Base-by-base conservation (phyloP, 1,139 yeast genomes). In the Protomyces inouyei region DNA sequence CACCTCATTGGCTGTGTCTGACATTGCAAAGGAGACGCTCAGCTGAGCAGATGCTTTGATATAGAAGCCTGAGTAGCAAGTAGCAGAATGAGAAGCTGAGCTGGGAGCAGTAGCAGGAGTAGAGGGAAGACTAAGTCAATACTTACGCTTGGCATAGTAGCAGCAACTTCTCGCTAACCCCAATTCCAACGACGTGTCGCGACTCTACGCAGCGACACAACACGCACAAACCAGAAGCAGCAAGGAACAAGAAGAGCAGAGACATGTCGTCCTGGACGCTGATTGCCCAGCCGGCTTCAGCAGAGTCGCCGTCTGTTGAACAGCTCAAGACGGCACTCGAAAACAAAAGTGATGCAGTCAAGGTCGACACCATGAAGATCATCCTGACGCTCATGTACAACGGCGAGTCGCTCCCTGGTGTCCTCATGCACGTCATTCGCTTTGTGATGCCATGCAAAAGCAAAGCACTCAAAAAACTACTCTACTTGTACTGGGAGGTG, bases 401-500 rank as follows among this genome's bases (percentile, higher is more conserved):
- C 73, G 97, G 98, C 38, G 96, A 93, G 72, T 85, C 95, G 66
- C 81, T 93, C 85, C 95, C 97, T n/a, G 56, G 60, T 18, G 80
- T 95, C 71, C 83, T 95, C 77, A 93, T 95, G 98, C 97, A 92
- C 75, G 88, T 95, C 70, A 93, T 95, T 72, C 84, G 98, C 73
- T 95, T 90, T 73, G 95, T 95, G 66, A 91, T 95, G 97, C 98
- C 98, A 23, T 89, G 97, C 23, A 87, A 82, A 73, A 86, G 86
- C 77, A 95, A 93, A 78, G 89, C 87, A 72, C 83, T 95, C 77
- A 95, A 95, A 80, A 93, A 92, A 76, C 81, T 95, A 73, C 80
- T 95, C 70, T 95, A 93, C 74, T 90, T 91, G 73, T 95, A 95
- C 79, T 95, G 98, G 98, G 99, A 95, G 76, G 90, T 92, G 65